A percentile compares a stretch with the other conserved stretches of the same genome.
These are phyloP conservation scores for Juglanconis juglandina DNA, from an alignment of 2,329 filamentous ascomycete species.

Conservation along the genomic window DNA sequence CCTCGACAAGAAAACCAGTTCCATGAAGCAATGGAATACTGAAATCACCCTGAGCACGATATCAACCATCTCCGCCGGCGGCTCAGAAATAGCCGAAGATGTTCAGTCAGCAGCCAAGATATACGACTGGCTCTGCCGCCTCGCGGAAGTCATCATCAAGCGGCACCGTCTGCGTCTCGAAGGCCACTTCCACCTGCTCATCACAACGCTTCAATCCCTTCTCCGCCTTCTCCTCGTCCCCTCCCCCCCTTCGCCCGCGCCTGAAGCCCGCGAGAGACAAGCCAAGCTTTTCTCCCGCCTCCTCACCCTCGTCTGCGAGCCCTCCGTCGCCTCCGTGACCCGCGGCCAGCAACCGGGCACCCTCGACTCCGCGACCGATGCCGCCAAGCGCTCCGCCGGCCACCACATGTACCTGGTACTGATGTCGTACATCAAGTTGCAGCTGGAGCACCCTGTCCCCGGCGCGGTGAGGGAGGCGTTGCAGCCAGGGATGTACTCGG, in stretches of 20 bases:
- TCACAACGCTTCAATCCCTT: conserved; percentile 53
- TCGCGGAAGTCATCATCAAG: conserved; percentile 55
- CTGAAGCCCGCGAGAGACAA: conserved; percentile 34
- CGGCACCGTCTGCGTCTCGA: conserved; percentile 59
- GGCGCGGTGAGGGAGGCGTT: conserved; percentile 52
- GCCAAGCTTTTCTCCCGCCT: conserved; percentile 53
- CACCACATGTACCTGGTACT: conserved; percentile 60
- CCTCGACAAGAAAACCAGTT: conserved; percentile 46
- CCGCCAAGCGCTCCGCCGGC: conserved; percentile 58
- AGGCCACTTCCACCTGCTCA: conserved; percentile 58
- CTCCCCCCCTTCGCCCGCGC: conserved; percentile 31
- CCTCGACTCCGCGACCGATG: conserved; percentile 59
- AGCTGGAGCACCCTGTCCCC: conserved; percentile 53
- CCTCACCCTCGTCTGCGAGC: conserved; percentile 58
- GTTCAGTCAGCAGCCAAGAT: conserved; percentile 32
- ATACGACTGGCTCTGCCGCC: conserved; percentile 47
- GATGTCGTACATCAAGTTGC: conserved; percentile 57
- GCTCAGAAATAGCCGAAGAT: conserved; percentile 21
- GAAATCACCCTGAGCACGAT: conserved; percentile 50
- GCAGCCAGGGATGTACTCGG: conserved; percentile 54
- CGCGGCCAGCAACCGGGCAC: conserved; percentile 38
- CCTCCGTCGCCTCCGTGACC: conserved; percentile 53
- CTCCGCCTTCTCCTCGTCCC: conserved; percentile 47
- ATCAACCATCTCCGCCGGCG: conserved; percentile 29
- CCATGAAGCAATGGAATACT: conserved; percentile 57